A percentile compares a stretch with the other conserved stretches of the same genome.
phyloP scores from a whole-genome alignment of 2,329 filamentous ascomycete species.

The Cladosporium sphaerospermum region DNA sequence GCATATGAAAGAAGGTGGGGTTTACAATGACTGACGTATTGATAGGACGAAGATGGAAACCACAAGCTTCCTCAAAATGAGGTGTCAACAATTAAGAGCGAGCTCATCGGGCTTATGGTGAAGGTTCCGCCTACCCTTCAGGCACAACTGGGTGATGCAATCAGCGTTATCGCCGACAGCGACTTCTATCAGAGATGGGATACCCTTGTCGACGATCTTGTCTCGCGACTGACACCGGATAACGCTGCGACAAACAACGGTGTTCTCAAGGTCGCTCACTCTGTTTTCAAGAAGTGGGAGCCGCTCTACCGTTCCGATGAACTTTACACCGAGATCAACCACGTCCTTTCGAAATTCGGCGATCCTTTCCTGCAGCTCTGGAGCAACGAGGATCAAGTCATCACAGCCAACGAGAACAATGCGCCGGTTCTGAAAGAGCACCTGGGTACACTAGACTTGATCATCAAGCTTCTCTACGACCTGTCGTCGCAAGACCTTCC shows the following conservation, averaged over 20 bases:
- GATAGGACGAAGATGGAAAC: conserved; percentile 78
- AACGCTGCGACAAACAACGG: conserved; percentile 85
- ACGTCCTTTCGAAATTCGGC: conserved; percentile 82
- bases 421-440: conserved; percentile 67
- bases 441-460: conserved; percentile 78
- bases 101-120: conserved; percentile 96
- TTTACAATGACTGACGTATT: conserved; percentile 15
- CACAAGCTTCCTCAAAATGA: conserved; percentile 82
- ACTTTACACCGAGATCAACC: conserved; percentile 91
- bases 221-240: conserved; percentile 73
- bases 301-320: conserved; percentile 90
- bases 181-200: conserved; percentile 97
- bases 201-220: conserved; percentile 88
- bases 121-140: conserved; percentile 81
- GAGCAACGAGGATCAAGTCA: conserved; percentile 61
- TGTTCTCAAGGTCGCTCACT: conserved; percentile 94
- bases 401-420: conserved; percentile 70
- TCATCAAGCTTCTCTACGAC: conserved; percentile 90
- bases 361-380: conserved; percentile 76
- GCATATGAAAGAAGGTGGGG: not conserved
- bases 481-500: conserved; percentile 96
- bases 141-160: conserved; percentile 89
- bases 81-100: conserved; percentile 84
- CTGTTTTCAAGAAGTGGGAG: conserved; percentile 93
- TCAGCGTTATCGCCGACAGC: conserved; percentile 94